Conservation (phyloP, 805 yeast genomes). For the Ogataea polymorpha region DNA sequence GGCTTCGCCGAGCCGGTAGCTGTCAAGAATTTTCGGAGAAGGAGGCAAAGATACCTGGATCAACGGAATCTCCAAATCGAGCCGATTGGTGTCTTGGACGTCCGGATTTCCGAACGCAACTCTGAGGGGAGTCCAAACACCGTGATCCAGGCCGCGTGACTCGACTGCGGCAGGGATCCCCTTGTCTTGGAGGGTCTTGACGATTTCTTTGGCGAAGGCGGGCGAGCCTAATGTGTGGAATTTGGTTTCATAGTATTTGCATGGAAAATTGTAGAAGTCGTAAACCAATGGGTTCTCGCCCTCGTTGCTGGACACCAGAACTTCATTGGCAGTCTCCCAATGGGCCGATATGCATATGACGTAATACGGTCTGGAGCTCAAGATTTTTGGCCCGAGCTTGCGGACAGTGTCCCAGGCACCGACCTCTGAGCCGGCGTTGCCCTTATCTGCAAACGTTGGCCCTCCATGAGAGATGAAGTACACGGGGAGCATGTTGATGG, state of each 20-base stretch:
- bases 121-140: slow-evolving; percentile 77
- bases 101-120: slow-evolving; percentile 55
- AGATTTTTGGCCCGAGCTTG: slow-evolving; percentile 50
- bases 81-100: slow-evolving; percentile 34
- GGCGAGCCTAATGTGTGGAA: slow-evolving; percentile 51
- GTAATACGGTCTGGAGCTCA: slow-evolving; percentile 58
- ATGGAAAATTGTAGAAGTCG: slow-evolving; percentile 75
- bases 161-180: slow-evolving; percentile 34
- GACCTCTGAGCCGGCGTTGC: slow-evolving; percentile 44
- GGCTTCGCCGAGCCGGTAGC: slow-evolving; percentile 53
- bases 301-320: slow-evolving; percentile 11
- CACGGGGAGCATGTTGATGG: slow-evolving; percentile 42
- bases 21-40: slow-evolving; percentile 39
- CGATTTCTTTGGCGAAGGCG: slow-evolving; percentile 43
- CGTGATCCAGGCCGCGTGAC: slow-evolving; percentile 76
- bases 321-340: slow-evolving; percentile 52
- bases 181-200: slow-evolving; percentile 40
- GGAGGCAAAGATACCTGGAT: slow-evolving; percentile 50
- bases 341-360: slow-evolving; percentile 72
- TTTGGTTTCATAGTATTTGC: slow-evolving; percentile 56
- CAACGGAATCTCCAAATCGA: slow-evolving; percentile 46
- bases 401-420: slow-evolving; percentile 59
- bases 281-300: slow-evolving; percentile 58
- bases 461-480: slow-evolving; percentile 82
- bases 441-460: slow-evolving; percentile 67